Conservation (phyloP, 345 rosid genomes). For the Camelina neglecta region DNA sequence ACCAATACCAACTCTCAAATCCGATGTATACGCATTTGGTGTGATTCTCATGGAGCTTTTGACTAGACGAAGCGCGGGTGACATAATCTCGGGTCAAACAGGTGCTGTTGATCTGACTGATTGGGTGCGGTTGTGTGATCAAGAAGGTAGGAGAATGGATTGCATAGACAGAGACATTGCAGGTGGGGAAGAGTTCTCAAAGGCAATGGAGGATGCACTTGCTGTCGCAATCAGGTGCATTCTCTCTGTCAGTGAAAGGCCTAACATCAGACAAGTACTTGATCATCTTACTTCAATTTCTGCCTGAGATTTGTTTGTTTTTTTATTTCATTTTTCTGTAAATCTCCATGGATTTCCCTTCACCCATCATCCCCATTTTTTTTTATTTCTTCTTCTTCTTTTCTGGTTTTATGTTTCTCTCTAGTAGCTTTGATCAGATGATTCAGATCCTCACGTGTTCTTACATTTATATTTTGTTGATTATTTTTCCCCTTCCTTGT, state of each 20-base stretch:
- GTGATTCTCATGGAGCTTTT: conserved; percentile 91
- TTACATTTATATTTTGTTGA: conserved; percentile 41
- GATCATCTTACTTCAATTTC: conserved; percentile 74
- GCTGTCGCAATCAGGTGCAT: conserved; percentile 80
- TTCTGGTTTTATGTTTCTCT: conserved; percentile 25
- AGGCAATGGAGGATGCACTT: conserved; percentile 91
- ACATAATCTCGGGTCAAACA: conserved; percentile 92
- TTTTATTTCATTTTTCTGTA: conserved; percentile 55
- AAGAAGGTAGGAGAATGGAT: conserved; percentile 90
- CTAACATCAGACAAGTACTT: conserved; percentile 87
- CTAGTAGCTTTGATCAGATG: conserved; percentile 44
- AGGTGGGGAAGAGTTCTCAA: conserved; percentile 75
- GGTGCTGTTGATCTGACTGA: conserved; percentile 92
- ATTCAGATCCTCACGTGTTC: conserved; percentile 42
- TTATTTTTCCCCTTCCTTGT: conserved; percentile 40
- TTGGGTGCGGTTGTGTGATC: conserved; percentile 84
- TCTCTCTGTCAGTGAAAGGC: conserved; percentile 84
- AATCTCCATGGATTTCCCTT: conserved; percentile 37
- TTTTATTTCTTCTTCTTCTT: conserved; percentile 1
- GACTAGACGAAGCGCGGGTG: conserved; percentile 88
- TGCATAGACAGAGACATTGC: conserved; percentile 91
- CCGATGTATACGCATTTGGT: conserved; percentile 86
- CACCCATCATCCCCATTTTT: conserved; percentile 26
- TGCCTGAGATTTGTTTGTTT: conserved; percentile 55
- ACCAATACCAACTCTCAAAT: conserved; percentile 70